Evolutionary conservation across 169 alveolate genomes (phyloP).

Genomic region (Cryptosporidium ryanae): DNA sequence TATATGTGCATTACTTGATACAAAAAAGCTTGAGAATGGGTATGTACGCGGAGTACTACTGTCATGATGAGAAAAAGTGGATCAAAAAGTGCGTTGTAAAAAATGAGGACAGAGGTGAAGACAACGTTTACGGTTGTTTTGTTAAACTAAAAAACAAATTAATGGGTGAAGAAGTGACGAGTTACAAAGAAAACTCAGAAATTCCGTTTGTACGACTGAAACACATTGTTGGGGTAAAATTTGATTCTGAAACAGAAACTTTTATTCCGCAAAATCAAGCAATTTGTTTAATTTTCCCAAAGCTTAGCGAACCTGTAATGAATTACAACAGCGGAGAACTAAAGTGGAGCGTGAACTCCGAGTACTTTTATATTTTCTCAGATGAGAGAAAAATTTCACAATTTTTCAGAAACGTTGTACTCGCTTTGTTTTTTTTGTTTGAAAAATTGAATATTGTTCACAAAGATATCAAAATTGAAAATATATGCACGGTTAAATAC

Average conservation of each 20-base stretch:
- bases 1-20: conserved; percentile 44
- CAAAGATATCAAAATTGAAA: conserved; percentile 61
- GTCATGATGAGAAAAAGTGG: conserved; percentile 22
- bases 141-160: too few species aligned
- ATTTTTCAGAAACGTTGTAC: conserved; percentile 19
- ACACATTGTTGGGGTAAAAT: conserved; percentile 54
- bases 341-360: conserved; percentile 36
- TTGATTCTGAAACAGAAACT: conserved; percentile 8
- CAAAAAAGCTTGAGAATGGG: conserved; percentile 5
- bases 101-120: background rate
- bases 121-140: too few species aligned
- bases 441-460: conserved; percentile 44
- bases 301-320: conserved; percentile 40
- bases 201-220: conserved; percentile 30
- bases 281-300: conserved; percentile 45
- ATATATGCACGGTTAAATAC: conserved; percentile 14
- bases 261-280: conserved; percentile 18
- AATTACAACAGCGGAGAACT: conserved; percentile 2
- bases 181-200: background rate
- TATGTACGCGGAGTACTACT: conserved; percentile 23
- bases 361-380: conserved; percentile 3
- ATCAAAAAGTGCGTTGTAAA: background rate
- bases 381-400: conserved; percentile 15
- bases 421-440: background rate
- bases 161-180: too few species aligned